Base-by-base conservation (phyloP, 495 filamentous ascomycete species). In the Aspergillus baeticus region DNA sequence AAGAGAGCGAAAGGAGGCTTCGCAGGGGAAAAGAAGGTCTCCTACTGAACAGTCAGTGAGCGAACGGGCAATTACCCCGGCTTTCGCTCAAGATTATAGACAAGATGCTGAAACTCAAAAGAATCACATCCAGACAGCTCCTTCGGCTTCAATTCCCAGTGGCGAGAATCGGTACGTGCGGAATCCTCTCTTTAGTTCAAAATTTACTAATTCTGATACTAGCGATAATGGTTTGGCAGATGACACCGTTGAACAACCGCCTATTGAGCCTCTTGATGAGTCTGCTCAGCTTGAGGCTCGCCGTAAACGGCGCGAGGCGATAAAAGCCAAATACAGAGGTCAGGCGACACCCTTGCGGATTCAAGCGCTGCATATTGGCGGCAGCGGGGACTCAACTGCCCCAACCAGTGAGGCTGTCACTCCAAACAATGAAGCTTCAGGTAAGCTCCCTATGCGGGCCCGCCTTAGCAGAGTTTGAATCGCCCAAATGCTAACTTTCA, bases 241-340 rank as follows among this genome's bases (percentile, higher is more conserved):
- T 51, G 64, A 66, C 13, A 42, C 17, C 20, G 59, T 39, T 22
- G 63, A 67, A 59, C 47, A 61, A 35, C 64, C 74, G 33, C 66
- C 69, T 45, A 54, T 61, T 47, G 78, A 82, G 61, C 75, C 80
- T 20, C 63, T 90, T 56, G 87, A 96, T 64, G 88, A 95, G 77
- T 87, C 85, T 51, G 81, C 86, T 49, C 79, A 91, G 61, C 85
- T 96, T 60, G 90, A 96, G 68, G 88, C 93, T 65, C 88, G 93
- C 48, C 87, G 91, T 10, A 91, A 87, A 60, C 84, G 87, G 42
- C 87, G 94, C 59, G 92, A 96, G 74, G 92, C 90, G 22, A 89
- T 96, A 61, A 86, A 89, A 66, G 90, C 91, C 61, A 94, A 89
- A 69, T 86, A 92, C 63, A 83, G 84, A 67, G 83, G 82, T 42